Conservation (phyloP, 495 filamentous ascomycete species). For the Tuber calosporum region DNA sequence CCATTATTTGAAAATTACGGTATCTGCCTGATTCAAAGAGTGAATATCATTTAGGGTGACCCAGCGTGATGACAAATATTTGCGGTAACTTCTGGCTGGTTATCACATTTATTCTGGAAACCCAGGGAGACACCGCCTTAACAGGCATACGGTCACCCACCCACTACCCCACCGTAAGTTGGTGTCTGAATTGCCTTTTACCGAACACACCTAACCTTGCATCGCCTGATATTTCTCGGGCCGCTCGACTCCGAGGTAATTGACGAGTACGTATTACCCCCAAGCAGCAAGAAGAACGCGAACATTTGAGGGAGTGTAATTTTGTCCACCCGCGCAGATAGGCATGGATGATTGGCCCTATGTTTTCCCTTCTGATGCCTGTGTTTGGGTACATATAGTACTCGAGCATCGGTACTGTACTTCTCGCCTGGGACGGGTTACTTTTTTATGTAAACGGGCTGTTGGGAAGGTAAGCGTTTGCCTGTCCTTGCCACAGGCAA, state of each 20-base stretch:
- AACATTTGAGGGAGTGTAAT: background rate
- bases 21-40: background rate
- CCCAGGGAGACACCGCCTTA: too few species aligned
- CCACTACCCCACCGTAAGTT: too few species aligned
- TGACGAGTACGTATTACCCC: background rate
- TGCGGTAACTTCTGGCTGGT: background rate
- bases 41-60: background rate
- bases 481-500: too few species aligned
- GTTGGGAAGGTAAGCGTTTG: too few species aligned
- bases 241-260: background rate
- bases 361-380: background rate
- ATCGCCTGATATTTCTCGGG: background rate
- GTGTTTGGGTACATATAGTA: too few species aligned
- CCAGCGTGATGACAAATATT: background rate
- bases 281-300: background rate
- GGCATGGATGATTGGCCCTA: background rate
- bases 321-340: background rate
- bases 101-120: too few species aligned
- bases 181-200: background rate
- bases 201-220: background rate
- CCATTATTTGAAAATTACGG: background rate
- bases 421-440: too few species aligned
- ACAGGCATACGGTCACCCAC: too few species aligned
- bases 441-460: too few species aligned
- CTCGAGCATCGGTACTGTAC: too few species aligned